Evolutionary conservation across 805 yeast genomes (phyloP).

Genomic region (Priceomyces medius): DNA sequence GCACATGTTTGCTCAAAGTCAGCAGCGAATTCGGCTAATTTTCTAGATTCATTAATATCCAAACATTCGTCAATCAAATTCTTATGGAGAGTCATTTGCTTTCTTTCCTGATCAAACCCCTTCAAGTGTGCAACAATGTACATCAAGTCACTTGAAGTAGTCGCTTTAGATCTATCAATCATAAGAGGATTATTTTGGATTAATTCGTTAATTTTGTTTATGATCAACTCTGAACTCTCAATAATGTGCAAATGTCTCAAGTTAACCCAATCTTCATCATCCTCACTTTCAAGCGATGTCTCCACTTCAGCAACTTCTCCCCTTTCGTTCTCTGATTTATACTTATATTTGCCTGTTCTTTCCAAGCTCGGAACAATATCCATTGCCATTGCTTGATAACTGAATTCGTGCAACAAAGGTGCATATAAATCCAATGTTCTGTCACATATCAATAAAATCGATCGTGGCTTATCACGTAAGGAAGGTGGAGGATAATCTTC

Average conservation of each 20-base stretch:
- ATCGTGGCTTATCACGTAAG: constrained; percentile 56
- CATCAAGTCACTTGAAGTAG: constrained; percentile 67
- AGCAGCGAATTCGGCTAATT: constrained; percentile 65
- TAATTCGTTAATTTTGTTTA: constrained; percentile 59
- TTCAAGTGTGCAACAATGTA: constrained; percentile 70
- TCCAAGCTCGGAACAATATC: constrained; percentile 55
- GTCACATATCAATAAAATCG: constrained; percentile 76
- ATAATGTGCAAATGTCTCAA: constrained; percentile 74
- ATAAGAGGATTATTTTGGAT: constrained; percentile 71
- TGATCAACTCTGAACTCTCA: constrained; percentile 65
- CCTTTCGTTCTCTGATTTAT: constrained; percentile 54
- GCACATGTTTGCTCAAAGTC: constrained; percentile 83
- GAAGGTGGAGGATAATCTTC: constrained; percentile 61
- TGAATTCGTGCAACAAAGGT: constrained; percentile 85
- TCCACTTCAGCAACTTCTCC: constrained; percentile 31
- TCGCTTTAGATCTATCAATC: constrained; percentile 64
- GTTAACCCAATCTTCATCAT: constrained; percentile 71
- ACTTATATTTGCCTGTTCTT: constrained; percentile 47
- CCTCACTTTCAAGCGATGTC: constrained; percentile 51
- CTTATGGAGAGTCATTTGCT: constrained; percentile 58
- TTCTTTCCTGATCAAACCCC: constrained; percentile 66
- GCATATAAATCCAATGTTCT: constrained; percentile 80
- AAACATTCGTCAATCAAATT: constrained; percentile 65
- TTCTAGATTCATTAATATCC: constrained; percentile 53
- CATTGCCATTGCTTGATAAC: constrained; percentile 88